Evolutionary conservation across 2,329 filamentous ascomycete species (phyloP).

Genomic region (Ophiostoma australiae): DNA sequence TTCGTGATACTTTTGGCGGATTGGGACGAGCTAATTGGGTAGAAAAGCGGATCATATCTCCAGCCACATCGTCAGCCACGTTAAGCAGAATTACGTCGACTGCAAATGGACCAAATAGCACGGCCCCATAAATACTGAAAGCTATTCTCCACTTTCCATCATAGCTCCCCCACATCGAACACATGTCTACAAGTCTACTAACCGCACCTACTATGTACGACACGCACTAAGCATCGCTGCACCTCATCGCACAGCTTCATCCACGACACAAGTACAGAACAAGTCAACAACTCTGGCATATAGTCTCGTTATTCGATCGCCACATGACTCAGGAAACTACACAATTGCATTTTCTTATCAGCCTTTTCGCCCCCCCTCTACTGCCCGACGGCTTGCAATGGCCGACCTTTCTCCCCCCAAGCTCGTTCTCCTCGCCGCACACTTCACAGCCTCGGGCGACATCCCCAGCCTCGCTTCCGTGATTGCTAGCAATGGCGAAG

Average conservation of each 20-base stretch:
- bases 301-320: background rate
- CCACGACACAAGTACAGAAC: background rate
- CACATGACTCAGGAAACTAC: background rate
- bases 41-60: background rate
- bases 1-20: constrained; percentile 16
- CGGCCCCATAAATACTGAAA: background rate
- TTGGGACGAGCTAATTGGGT: constrained; percentile 10
- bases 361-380: background rate
- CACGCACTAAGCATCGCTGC: background rate
- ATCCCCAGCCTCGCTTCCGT: constrained; percentile 58
- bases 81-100: constrained; percentile 28
- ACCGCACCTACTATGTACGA: background rate
- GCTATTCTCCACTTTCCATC: constrained; percentile 14
- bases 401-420: constrained; percentile 58
- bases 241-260: background rate
- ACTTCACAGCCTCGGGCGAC: constrained; percentile 62
- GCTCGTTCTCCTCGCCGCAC: constrained; percentile 66
- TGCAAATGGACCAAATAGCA: constrained; percentile 26
- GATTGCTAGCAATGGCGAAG: constrained; percentile 49
- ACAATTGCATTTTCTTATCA: background rate
- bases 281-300: background rate
- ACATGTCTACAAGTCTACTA: constrained; percentile 17
- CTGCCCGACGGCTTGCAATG: constrained; percentile 13
- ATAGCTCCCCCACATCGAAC: constrained; percentile 18
- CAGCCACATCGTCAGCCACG: constrained; percentile 27